Conservation (phyloP, 257 asterid species). For the Solanum paucissectum region DNA sequence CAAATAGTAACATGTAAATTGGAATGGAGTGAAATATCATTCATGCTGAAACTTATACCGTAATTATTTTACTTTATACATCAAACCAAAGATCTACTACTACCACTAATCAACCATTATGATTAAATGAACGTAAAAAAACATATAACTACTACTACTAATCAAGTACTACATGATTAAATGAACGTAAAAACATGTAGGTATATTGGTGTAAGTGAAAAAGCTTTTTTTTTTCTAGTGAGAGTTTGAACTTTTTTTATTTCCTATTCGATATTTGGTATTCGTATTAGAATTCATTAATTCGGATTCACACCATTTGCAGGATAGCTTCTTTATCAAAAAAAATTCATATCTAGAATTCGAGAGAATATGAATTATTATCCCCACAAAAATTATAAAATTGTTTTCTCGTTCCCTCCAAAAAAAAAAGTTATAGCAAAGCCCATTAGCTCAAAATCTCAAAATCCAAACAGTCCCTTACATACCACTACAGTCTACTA, state of each 20-base stretch:
- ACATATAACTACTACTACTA: neutral
- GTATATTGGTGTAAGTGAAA: neutral
- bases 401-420: neutral
- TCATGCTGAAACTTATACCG: neutral
- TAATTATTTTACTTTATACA: neutral
- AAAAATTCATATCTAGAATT: rapidly evolving
- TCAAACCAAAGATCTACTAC: neutral
- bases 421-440: neutral
- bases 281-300: too few species aligned
- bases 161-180: neutral
- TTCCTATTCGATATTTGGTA: too few species aligned
- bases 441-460: neutral
- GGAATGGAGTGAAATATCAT: neutral
- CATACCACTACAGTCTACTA: neutral
- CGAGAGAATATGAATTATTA: neutral
- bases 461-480: neutral
- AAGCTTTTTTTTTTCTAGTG: neutral
- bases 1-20: neutral
- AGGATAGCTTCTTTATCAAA: too few species aligned
- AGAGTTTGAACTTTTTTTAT: neutral
- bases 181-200: neutral
- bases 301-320: too few species aligned
- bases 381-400: neutral
- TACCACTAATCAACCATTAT: neutral
- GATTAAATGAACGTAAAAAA: neutral